Evolutionary conservation across 176 grass and related monocot genomes (phyloP), one percentile per base, ranked within the genome.

Genomic region (Dactylis glomerata): DNA sequence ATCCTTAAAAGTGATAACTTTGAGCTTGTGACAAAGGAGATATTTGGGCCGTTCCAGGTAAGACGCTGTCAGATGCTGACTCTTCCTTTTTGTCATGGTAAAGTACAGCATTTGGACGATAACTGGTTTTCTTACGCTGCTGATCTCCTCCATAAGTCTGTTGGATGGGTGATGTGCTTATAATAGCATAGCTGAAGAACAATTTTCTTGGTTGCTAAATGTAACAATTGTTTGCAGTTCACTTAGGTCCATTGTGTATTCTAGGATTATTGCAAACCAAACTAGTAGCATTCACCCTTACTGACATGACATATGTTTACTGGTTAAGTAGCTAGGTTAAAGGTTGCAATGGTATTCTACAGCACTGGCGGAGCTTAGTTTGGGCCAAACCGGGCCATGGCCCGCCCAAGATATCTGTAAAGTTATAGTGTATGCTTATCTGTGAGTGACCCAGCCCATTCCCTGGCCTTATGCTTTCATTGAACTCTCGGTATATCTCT

Each of bases 21-120:
- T 73, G 96, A 93, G 78, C 86, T 94, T 79, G 96, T 92, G 51
- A 98, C 86, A 24, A 94, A 78, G 84, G 93, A 98, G 37, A 96
- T 98, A 83, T 98, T 98, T 83, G 93, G 93, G 26, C 96, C 96
- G 26, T 98, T 98, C 83, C 96, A 98, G 91, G 96, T 96, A 88
- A 87, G 22, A 41, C 23, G 75, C 15, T 64, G 30, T 28, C 74
- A 63, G 13, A 33, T 68, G 17, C 8, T 3, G 44, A 73, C 3
- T 4, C 8, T 82, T 66, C 20, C 38, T 36, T 40, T 63, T 64
- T 69, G 41, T 11, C 20, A 64, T 42, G 67, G 36, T 20, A 76
- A 59, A 77, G 24, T 52, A 50, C 5, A 15, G 1, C 54, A 37
- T 82, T 22, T 67, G 69, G 5, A 75, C 19, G 12, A 14, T 45